Evolutionary conservation across 768 basidiomycete genomes (phyloP).

Genomic region (Psilocybe cyanescens): DNA sequence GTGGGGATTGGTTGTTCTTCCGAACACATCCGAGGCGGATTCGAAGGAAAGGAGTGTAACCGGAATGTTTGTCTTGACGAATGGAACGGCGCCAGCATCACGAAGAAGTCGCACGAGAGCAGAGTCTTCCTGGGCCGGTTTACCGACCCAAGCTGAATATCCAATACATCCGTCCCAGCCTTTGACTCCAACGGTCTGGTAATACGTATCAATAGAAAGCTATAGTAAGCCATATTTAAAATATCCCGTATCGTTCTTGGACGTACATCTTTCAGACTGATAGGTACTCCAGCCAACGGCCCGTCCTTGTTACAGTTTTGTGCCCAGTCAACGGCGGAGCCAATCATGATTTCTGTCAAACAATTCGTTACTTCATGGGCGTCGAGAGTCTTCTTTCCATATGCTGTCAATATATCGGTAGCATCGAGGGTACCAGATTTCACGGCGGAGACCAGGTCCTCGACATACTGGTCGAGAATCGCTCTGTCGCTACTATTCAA

Average conservation of each 20-base stretch:
- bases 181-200: slow-evolving; percentile 50
- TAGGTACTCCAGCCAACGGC: slow-evolving; percentile 61
- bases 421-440: slow-evolving; percentile 33
- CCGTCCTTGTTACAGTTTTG: slow-evolving; percentile 37
- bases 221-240: not conserved
- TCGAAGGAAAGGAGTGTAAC: slow-evolving; percentile 64
- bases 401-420: slow-evolving; percentile 42
- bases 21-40: slow-evolving; percentile 60
- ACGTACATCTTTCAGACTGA: slow-evolving; percentile 59
- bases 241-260: slow-evolving; percentile 6
- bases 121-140: slow-evolving; percentile 49
- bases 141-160: slow-evolving; percentile 53
- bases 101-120: slow-evolving; percentile 55
- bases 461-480: slow-evolving; percentile 34
- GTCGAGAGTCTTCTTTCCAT: slow-evolving; percentile 50
- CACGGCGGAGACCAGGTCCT: slow-evolving; percentile 33
- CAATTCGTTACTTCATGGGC: slow-evolving; percentile 62
- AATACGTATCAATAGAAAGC: not conserved
- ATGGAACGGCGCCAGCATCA: slow-evolving; percentile 67
- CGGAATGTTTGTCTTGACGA: slow-evolving; percentile 70
- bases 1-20: slow-evolving; percentile 63
- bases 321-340: slow-evolving; percentile 37
- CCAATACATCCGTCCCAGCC: slow-evolving; percentile 65
- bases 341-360: slow-evolving; percentile 61
- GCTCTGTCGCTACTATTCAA: slow-evolving; percentile 28